These are phyloP conservation scores for Draba incana DNA, from an alignment of 345 rosid species.

Conservation along the genomic window DNA sequence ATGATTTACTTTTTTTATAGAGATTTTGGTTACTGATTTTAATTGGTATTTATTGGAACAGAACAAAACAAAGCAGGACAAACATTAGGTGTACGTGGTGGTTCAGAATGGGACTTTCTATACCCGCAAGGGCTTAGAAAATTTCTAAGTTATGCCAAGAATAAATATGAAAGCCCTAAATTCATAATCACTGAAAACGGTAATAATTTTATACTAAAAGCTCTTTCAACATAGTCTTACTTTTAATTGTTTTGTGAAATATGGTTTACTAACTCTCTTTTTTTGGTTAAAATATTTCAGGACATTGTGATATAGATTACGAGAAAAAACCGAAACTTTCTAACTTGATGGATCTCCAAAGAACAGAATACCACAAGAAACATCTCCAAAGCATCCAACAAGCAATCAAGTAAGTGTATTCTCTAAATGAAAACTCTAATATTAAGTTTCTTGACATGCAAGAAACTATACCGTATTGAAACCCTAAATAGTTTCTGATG, in stretches of 20 bases:
- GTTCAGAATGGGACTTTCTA: constrained; percentile 44
- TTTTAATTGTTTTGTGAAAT: background rate
- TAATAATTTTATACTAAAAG: constrained; percentile 14
- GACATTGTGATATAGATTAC: constrained; percentile 41
- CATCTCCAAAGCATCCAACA: constrained; percentile 46
- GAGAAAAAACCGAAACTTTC: constrained; percentile 41
- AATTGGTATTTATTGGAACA: constrained; percentile 19
- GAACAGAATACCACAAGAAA: constrained; percentile 45
- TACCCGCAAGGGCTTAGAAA: constrained; percentile 55
- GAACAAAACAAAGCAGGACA: constrained; percentile 45
- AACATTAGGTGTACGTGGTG: constrained; percentile 44
- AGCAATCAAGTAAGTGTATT: constrained; percentile 38
- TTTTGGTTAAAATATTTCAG: constrained; percentile 18
- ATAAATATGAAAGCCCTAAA: constrained; percentile 44
- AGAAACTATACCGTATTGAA: background rate
- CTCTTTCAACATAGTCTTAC: background rate
- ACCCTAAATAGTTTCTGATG: constrained; percentile 14
- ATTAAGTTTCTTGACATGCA: constrained; percentile 6
- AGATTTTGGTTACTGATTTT: constrained; percentile 6
- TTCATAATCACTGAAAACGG: constrained; percentile 64
- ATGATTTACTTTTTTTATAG: background rate
- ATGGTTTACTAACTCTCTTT: constrained; percentile 6
- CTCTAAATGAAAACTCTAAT: background rate
- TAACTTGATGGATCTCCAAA: constrained; percentile 45
- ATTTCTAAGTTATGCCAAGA: constrained; percentile 47